These are phyloP conservation scores for Coniochaeta prunicola DNA, from an alignment of 2,329 filamentous ascomycete species.

Conservation along the genomic window DNA sequence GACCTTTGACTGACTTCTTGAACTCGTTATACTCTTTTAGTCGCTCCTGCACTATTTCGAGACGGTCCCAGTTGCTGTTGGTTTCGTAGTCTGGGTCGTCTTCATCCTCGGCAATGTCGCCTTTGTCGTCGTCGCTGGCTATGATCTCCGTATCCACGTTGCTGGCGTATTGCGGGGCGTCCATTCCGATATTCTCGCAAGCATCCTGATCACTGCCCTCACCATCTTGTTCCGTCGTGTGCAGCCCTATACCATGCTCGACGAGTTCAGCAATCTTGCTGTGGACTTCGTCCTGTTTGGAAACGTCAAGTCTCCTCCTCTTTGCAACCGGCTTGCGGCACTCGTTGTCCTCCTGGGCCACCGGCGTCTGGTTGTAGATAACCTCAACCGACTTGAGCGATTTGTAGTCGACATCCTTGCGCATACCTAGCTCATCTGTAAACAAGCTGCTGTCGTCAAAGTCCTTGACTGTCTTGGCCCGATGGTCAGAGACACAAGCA, in stretches of 20 bases:
- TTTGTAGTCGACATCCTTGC: background rate
- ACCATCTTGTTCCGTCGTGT: background rate
- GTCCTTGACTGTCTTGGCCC: background rate
- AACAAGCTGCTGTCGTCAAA: background rate
- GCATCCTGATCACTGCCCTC: background rate
- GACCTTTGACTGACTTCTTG: background rate
- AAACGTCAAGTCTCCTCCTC: background rate
- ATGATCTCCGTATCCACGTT: background rate
- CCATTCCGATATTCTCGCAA: background rate
- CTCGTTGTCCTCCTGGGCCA: background rate
- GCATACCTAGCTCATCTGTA: background rate
- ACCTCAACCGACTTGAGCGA: background rate
- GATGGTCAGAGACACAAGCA: background rate
- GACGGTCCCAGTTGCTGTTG: constrained; percentile 10
- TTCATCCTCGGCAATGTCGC: background rate
- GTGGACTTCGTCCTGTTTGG: background rate
- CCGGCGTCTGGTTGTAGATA: background rate
- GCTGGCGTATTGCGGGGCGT: too few relatives aligned
- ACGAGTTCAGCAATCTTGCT: background rate
- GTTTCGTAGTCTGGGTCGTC: background rate
- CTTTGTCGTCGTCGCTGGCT: background rate
- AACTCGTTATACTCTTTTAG: constrained; percentile 11
- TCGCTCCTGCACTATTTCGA: constrained; percentile 8
- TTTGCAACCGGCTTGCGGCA: background rate
- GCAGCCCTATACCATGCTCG: background rate